Conservation (phyloP, 108 stramenopile genomes). For the Fistulifera pelliculosa region DNA sequence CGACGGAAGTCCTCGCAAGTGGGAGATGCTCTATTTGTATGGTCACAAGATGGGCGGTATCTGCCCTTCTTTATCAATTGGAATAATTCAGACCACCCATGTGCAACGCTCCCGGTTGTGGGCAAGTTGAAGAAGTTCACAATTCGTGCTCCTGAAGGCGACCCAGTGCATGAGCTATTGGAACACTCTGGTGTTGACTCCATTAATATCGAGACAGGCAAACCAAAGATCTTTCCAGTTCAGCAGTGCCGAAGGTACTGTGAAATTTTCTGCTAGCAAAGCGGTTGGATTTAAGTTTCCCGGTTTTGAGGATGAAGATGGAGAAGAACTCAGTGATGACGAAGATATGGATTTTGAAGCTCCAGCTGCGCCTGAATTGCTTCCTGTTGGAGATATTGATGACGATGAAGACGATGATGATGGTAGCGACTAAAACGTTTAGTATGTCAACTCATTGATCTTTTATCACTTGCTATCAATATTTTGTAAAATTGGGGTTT, state of each 20-base stretch:
- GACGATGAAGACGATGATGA: no score
- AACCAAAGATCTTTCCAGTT: slow-evolving; percentile 34
- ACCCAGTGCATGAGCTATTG: slow-evolving; percentile 36
- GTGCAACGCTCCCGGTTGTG: slow-evolving; percentile 31
- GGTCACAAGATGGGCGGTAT: slow-evolving; percentile 45
- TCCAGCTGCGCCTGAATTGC: slow-evolving; percentile 9
- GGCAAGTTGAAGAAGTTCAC: slow-evolving; percentile 28
- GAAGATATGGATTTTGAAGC: slow-evolving; percentile 5
- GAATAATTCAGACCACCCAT: slow-evolving; percentile 42
- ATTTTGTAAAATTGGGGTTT: no score
- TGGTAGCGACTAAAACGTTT: not conserved
- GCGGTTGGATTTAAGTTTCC: slow-evolving; percentile 36
- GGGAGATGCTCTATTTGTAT: slow-evolving; percentile 46
- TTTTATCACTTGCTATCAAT: no score
- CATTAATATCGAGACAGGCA: slow-evolving; percentile 28
- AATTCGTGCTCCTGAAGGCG: slow-evolving; percentile 30
- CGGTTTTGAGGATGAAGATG: slow-evolving; percentile 34
- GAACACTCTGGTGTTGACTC: slow-evolving; percentile 15
- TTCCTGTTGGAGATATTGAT: slow-evolving; percentile 11
- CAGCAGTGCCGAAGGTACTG: slow-evolving; percentile 38
- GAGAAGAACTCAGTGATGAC: slow-evolving; percentile 7
- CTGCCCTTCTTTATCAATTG: slow-evolving; percentile 43
- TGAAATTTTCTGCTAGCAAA: slow-evolving; percentile 33
- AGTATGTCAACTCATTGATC: no score
- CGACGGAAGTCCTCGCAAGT: slow-evolving; percentile 41